Base-by-base conservation (phyloP, 2,329 filamentous ascomycete species). In the Penicillium palitans region DNA sequence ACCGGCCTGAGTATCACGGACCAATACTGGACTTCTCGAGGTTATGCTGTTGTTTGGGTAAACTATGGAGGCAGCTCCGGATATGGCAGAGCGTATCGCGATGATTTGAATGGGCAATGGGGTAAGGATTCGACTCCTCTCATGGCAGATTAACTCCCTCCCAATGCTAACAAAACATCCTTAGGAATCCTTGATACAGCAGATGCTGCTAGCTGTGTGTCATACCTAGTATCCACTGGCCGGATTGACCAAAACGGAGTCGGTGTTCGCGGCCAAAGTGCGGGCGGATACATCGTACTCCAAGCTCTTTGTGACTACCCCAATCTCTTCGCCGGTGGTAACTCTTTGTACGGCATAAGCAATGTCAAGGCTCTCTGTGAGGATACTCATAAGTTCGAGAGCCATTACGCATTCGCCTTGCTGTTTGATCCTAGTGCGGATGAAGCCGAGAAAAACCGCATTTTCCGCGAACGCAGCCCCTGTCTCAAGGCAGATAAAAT, bases 321-420 rank as follows among this genome's bases (percentile, higher is more conserved):
- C 17, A 25, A 29, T 21, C 39, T 55, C 29, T 55, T 55, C 8
- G 78, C 80, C 0, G 79, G 74, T 0, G 82, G 80, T 0, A 76
- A 81, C 5, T 78, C 76, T 48, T 71, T 78, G 3, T 82, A 77
- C 27, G 82, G 82, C 7, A 76, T 84, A 17, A 78, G 77, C 45
- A 80, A 83, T n/a, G 63, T 83, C 15, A 73, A 73, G 37, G 69
- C 71, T 1, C 72, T 84, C 2, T 72, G 70, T 12, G 71, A 70
- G 7, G 75, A 77, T 19, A 84, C 81, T 0, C 82, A 84, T 65
- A 84, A 84, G 69, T 77, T 84, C 17, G 82, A 84, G 67, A 77
- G 73, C 0, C 76, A 79, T 51, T 84, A 84, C 63, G 69, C 78
- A n/a, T 74, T 76, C 6, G 70, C 74, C 2, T 69, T 84, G 3